Evolutionary conservation across 1,139 yeast species (phyloP), one percentile per base, ranked within the genome.

Genomic region (Pichia sp.): DNA sequence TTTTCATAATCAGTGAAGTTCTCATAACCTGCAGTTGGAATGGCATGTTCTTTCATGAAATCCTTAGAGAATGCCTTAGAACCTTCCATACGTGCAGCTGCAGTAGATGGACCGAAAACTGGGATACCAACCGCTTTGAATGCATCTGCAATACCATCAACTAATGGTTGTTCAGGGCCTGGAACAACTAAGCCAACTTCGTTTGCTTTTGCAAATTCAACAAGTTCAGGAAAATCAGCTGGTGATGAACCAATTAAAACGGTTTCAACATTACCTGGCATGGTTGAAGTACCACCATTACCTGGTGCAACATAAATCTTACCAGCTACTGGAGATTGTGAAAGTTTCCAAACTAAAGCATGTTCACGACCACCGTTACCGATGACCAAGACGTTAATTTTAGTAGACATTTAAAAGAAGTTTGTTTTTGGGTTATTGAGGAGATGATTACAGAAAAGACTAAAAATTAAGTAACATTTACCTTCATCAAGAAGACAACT

Each of bases 301-400:
- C 98, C 98, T 56, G 97, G 97, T 27, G 97, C 96, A 47, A 92
- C 96, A 61, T 66, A 94, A 59, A 94, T 83, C 54, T 78, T 76
- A 53, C 71, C 70, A 40, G 89, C 96, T 38, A 78, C 68, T 37
- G 79, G 69, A 30, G 96, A 87, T 68, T 88, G 94, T 39, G 85
- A 72, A 57, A 94, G 77, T 64, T 85, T 86, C 97, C 97, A 90
- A 20, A 88, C 85, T 56, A 94, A 76, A 48, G 98, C 97, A 67
- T 92, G 97, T 69, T 94, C 99, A 74, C 99, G 89, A 59, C 98
- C 99, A 63, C 99, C 99, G 70, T 86, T 89, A 62, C 99, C 99
- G 59, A 94, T 77, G 56, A 94, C 83, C 55, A 94, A 82, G 58
- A 92, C 71, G 66, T 85, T 88, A 30, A 56, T 52, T 44, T 57